Percentiles rank a stretch among this genome's conserved stretches.
phyloP scores from a whole-genome alignment of 2,329 filamentous ascomycete genomes.

The Pyrenophora teres region DNA sequence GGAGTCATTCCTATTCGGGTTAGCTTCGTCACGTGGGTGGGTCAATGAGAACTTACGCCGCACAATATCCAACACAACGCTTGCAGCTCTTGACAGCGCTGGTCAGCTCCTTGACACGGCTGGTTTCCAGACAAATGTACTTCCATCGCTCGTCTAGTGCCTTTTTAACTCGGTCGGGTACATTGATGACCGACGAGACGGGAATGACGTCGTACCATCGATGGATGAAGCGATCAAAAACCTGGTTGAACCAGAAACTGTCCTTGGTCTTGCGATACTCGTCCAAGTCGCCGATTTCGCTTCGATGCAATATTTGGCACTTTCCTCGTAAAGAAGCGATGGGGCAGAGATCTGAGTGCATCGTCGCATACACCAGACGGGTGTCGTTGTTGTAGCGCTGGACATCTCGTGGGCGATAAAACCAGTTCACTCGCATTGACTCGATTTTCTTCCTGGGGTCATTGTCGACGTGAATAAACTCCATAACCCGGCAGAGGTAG shows the following conservation, averaged over 20 bases:
- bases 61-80: slow-evolving; percentile 87
- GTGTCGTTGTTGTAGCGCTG: slow-evolving; percentile 90
- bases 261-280: slow-evolving; percentile 83
- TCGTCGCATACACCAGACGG: slow-evolving; percentile 89
- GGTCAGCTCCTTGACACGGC: slow-evolving; percentile 91
- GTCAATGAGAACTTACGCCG: slow-evolving; percentile 66
- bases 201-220: slow-evolving; percentile 97
- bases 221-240: slow-evolving; percentile 98
- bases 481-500: slow-evolving; percentile 97
- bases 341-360: slow-evolving; percentile 97
- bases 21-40: slow-evolving; percentile 15
- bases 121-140: slow-evolving; percentile 91
- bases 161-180: slow-evolving; percentile 92
- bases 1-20: slow-evolving; percentile 73
- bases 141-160: slow-evolving; percentile 96
- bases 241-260: slow-evolving; percentile 94
- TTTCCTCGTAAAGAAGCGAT: slow-evolving; percentile 91
- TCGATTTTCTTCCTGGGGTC: slow-evolving; percentile 75
- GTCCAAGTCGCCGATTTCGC: slow-evolving; percentile 81
- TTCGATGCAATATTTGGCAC: slow-evolving; percentile 86
- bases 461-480: slow-evolving; percentile 82
- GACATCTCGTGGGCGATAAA: slow-evolving; percentile 95
- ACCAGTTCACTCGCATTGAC: slow-evolving; percentile 94
- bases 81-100: slow-evolving; percentile 96
- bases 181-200: slow-evolving; percentile 90